These are phyloP conservation scores for Babesia gibsoni DNA, from an alignment of 169 alveolate genomes.

Conservation along the genomic window DNA sequence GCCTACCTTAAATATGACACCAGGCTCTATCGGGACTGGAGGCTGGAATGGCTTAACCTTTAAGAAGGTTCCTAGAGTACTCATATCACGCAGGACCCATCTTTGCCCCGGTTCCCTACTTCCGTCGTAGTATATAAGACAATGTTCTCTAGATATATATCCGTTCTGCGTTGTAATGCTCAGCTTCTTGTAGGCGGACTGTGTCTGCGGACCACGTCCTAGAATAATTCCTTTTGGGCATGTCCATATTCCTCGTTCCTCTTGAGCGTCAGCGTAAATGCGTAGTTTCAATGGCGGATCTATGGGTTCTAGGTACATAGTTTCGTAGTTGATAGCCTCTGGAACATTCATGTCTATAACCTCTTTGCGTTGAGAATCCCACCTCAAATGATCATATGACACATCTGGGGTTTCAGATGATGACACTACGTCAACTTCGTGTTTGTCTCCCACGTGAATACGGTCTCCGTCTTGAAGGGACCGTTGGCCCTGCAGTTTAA, in stretches of 20 bases:
- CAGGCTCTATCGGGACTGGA: constrained; percentile 79
- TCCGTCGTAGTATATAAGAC: constrained; percentile 84
- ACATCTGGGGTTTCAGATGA: constrained; percentile 51
- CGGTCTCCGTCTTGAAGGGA: constrained; percentile 74
- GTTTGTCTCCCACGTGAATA: constrained; percentile 81
- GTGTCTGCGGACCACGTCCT: constrained; percentile 84
- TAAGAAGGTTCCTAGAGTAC: constrained; percentile 86
- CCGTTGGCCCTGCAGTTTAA: constrained; percentile 70
- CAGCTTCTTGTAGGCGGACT: constrained; percentile 71
- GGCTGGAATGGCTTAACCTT: constrained; percentile 79
- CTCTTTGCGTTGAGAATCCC: constrained; percentile 61
- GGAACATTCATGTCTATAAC: constrained; percentile 3
- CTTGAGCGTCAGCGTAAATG: constrained; percentile 57
- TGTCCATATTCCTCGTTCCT: constrained; percentile 69
- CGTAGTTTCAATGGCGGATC: constrained; percentile 45
- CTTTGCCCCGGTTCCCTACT: constrained; percentile 68
- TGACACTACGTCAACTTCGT: constrained; percentile 73
- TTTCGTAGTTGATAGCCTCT: not conserved
- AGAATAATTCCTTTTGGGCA: constrained; percentile 79
- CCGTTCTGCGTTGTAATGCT: constrained; percentile 83
- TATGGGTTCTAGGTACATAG: constrained; percentile 19
- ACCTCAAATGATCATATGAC: constrained; percentile 66
- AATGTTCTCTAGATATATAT: constrained; percentile 86
- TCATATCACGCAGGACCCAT: constrained; percentile 83
- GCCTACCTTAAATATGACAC: constrained; percentile 83